These are phyloP conservation scores for Podospora anserina DNA, from an alignment of 495 filamentous ascomycete species.

Conservation along the genomic window DNA sequence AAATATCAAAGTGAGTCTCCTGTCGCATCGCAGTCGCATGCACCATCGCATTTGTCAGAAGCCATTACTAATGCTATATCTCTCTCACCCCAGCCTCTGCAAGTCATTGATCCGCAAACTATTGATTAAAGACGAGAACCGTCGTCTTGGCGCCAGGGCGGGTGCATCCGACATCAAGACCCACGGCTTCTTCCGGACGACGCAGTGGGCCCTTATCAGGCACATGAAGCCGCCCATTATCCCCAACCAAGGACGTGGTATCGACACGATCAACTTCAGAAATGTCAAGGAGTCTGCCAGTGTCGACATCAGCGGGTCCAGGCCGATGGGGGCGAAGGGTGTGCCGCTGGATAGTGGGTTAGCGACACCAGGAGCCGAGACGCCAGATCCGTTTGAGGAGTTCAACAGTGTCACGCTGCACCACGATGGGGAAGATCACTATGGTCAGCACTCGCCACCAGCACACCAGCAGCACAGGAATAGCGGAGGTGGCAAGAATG, in stretches of 20 bases:
- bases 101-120: conserved; percentile 96
- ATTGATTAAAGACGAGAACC: conserved; percentile 95
- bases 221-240: conserved; percentile 99
- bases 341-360: conserved; percentile 82
- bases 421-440: conserved; percentile 80
- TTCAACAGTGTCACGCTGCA: conserved; percentile 98
- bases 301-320: conserved; percentile 78
- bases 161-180: conserved; percentile 95
- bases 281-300: conserved; percentile 96
- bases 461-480: conserved; percentile 22
- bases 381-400: conserved; percentile 94
- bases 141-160: conserved; percentile 88
- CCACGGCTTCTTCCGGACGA: conserved; percentile 93
- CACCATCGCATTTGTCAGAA: background rate
- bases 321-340: conserved; percentile 52
- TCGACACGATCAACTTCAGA: conserved; percentile 94
- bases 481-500: conserved; percentile 15
- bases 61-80: background rate
- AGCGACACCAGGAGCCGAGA: conserved; percentile 78
- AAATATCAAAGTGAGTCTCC: conserved; percentile 78
- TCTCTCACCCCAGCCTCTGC: conserved; percentile 63
- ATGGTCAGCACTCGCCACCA: conserved; percentile 18
- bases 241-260: conserved; percentile 83
- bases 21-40: background rate
- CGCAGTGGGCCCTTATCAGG: conserved; percentile 93